A percentile compares a stretch with the other conserved stretches of the same genome.
Evolutionary conservation across 345 rosid species (phyloP).

Genomic region (Lenwebbia sp.): DNA sequence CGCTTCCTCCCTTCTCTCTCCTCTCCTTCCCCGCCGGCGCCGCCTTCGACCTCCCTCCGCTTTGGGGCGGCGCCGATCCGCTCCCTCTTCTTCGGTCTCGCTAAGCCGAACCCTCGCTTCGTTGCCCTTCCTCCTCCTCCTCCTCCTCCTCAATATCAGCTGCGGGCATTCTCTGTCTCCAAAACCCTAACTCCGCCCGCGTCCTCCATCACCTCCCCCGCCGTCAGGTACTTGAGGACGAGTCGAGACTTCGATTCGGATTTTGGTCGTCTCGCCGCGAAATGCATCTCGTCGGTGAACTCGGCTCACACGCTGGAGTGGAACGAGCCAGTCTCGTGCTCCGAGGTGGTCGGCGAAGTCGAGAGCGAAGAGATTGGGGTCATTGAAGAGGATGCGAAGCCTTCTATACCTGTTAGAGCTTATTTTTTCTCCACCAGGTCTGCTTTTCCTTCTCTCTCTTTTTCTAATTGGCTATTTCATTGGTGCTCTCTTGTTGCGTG

Average conservation of each 20-base stretch:
- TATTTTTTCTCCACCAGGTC: conserved; percentile 87
- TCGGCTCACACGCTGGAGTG: conserved; percentile 17
- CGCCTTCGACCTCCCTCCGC: background rate
- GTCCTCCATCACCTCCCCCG: background rate
- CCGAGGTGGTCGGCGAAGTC: conserved; percentile 15
- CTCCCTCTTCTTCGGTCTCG: background rate
- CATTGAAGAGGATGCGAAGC: conserved; percentile 31
- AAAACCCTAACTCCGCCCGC: background rate
- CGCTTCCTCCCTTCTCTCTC: background rate
- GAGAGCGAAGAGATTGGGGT: conserved; percentile 10
- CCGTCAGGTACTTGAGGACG: background rate
- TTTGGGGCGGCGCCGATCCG: background rate
- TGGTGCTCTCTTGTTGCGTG: background rate
- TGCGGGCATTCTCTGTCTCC: background rate
- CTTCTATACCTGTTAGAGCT: conserved; percentile 79
- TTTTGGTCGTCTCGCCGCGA: background rate
- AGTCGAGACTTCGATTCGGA: background rate
- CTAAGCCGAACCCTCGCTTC: background rate
- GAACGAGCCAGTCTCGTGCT: conserved; percentile 31
- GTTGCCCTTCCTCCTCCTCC: background rate
- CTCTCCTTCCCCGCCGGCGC: background rate
- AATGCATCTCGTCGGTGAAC: conserved; percentile 26
- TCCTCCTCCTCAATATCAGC: background rate
- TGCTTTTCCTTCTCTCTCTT: background rate
- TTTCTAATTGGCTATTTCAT: background rate